These are phyloP conservation scores for Penicillium lividum DNA, from an alignment of 495 filamentous ascomycete species.

Conservation along the genomic window DNA sequence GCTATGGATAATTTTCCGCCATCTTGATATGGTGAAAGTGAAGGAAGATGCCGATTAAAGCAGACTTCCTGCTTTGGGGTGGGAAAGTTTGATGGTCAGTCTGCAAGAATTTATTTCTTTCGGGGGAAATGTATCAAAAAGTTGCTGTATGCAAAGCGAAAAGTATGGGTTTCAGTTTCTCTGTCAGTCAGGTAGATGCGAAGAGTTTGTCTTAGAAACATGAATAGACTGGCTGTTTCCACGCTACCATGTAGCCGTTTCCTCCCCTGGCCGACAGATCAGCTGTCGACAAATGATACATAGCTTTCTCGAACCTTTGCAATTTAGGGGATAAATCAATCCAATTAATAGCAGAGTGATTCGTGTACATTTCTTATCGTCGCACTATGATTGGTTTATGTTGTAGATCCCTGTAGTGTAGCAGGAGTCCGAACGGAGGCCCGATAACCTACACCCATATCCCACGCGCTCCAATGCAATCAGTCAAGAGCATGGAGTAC, in stretches of 20 bases:
- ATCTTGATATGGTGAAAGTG: constrained; percentile 9
- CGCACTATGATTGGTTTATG: neutral
- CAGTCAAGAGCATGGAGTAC: neutral
- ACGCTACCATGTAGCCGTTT: too few relatives aligned
- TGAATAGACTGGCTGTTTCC: too few relatives aligned
- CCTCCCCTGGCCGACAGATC: too few relatives aligned
- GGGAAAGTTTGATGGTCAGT: neutral
- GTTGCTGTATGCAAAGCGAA: too few relatives aligned
- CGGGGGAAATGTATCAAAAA: too few relatives aligned
- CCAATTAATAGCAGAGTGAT: neutral
- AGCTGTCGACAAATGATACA: too few relatives aligned
- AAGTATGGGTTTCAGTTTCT: too few relatives aligned
- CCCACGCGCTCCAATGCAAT: neutral
- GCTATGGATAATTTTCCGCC: constrained; percentile 17
- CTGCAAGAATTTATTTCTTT: too few relatives aligned
- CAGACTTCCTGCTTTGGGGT: neutral
- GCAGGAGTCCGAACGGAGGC: neutral
- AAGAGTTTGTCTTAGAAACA: too few relatives aligned
- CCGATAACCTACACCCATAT: neutral
- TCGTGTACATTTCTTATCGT: neutral
- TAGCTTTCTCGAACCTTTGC: too few relatives aligned
- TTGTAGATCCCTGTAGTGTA: neutral
- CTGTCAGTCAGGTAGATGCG: too few relatives aligned
- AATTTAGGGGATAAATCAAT: too few relatives aligned
- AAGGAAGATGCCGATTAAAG: constrained; percentile 6